A percentile compares a stretch with the other conserved stretches of the same genome.
These are phyloP conservation scores for Citrus reticulata DNA, from an alignment of 345 rosid species.

Conservation along the genomic window DNA sequence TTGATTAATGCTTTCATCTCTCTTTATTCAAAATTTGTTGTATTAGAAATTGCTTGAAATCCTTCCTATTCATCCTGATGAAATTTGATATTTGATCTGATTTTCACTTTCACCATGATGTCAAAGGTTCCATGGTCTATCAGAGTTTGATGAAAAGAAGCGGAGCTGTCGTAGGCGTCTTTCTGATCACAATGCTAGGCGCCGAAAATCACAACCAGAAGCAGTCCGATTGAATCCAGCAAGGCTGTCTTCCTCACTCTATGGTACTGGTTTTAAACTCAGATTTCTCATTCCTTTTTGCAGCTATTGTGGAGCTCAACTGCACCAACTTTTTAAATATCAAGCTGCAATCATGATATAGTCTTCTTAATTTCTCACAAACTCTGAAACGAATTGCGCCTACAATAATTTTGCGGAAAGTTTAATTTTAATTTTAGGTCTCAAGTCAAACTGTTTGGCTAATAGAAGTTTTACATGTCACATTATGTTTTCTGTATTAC, in stretches of 20 bases:
- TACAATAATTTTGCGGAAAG: not conserved
- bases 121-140: conserved; percentile 76
- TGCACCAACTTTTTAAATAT: not conserved
- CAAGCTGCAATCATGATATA: not conserved
- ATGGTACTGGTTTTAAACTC: conserved; percentile 44
- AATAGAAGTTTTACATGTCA: not conserved
- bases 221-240: conserved; percentile 43
- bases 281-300: not conserved
- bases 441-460: not conserved
- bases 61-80: not conserved
- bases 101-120: conserved; percentile 8
- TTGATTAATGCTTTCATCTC: not conserved
- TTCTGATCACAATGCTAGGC: conserved; percentile 95
- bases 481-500: not conserved
- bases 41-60: not conserved
- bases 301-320: not conserved
- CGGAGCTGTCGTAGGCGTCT: conserved; percentile 91
- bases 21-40: not conserved
- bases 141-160: conserved; percentile 92
- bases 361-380: not conserved
- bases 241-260: conserved; percentile 36
- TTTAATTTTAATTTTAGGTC: not conserved
- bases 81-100: conserved; percentile 3
- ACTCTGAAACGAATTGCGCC: not conserved
- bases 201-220: conserved; percentile 84